phyloP scores from a whole-genome alignment of 768 basidiomycete genomes.

The Rhodotorula babjevae region DNA sequence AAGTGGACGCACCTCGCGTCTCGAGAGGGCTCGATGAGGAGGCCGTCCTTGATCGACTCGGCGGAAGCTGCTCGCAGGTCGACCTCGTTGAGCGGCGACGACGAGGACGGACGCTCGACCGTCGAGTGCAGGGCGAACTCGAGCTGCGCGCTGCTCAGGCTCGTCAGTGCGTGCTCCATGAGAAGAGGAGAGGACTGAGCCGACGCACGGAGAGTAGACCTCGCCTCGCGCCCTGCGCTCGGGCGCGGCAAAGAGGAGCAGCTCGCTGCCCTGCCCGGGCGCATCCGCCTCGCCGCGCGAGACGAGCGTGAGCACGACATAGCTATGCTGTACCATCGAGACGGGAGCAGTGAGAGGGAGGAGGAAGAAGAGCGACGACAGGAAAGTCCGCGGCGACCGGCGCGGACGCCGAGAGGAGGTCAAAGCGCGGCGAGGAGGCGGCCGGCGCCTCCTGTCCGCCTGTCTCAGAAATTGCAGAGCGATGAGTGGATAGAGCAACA shows the following conservation, averaged over 20 bases:
- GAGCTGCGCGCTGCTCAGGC: not conserved
- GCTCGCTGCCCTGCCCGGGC: not conserved
- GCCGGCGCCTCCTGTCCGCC: too few relatives aligned
- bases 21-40: not conserved
- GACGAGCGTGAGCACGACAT: slow-evolving; percentile 4
- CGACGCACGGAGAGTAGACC: not conserved
- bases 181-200: too few relatives aligned
- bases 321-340: not conserved
- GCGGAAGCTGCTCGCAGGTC: not conserved
- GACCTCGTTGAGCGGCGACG: not conserved
- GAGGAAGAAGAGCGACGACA: not conserved
- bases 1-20: not conserved
- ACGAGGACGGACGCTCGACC: not conserved
- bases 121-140: not conserved
- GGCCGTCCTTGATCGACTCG: not conserved
- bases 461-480: too few relatives aligned
- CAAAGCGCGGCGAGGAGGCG: too few relatives aligned
- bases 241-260: not conserved
- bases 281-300: not conserved
- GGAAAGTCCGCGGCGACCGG: too few relatives aligned
- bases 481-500: too few relatives aligned
- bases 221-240: not conserved
- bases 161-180: too few relatives aligned
- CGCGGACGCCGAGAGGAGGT: too few relatives aligned
- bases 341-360: not conserved